Percentiles rank a stretch among this genome's conserved stretches.
phyloP scores from a whole-genome alignment of 2,329 filamentous ascomycete genomes.

The Calonectria pauciramosa region DNA sequence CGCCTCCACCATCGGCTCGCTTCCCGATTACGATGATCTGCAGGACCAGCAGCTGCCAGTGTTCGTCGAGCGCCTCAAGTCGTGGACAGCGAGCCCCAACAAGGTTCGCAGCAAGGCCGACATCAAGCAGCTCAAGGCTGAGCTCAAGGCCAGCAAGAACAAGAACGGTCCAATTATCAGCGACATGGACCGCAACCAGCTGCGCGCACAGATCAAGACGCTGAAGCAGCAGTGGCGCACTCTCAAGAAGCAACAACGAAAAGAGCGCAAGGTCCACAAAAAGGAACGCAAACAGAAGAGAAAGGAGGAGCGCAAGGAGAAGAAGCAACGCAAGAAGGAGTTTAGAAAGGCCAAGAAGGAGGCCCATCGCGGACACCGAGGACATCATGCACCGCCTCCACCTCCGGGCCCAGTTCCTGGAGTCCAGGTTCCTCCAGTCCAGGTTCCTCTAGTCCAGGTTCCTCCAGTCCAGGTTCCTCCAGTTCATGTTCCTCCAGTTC shows the following conservation, averaged over 20 bases:
- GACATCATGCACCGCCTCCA: slow-evolving; percentile 4
- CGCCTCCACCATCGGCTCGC: slow-evolving; percentile 62
- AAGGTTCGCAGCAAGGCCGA: slow-evolving; percentile 62
- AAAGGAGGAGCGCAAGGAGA: slow-evolving; percentile 51
- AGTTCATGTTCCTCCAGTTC: slow-evolving; percentile 1
- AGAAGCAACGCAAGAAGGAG: slow-evolving; percentile 48
- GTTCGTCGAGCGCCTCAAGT: slow-evolving; percentile 58
- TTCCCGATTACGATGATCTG: slow-evolving; percentile 67
- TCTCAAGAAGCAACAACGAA: slow-evolving; percentile 49
- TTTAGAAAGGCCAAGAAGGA: slow-evolving; percentile 48
- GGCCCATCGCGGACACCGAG: slow-evolving; percentile 40
- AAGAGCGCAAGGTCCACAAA: slow-evolving; percentile 48
- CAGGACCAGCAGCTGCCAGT: slow-evolving; percentile 62
- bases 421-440: slow-evolving; percentile 19
- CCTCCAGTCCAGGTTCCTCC: slow-evolving; percentile 21
- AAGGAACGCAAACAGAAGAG: slow-evolving; percentile 46
- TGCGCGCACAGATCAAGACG: slow-evolving; percentile 60
- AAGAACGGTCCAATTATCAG: neutral
- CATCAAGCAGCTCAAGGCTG: slow-evolving; percentile 56
- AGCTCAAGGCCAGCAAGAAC: slow-evolving; percentile 58
- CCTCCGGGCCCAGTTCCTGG: slow-evolving; percentile 8
- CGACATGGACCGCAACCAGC: slow-evolving; percentile 46
- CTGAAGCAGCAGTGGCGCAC: slow-evolving; percentile 59
- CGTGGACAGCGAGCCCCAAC: slow-evolving; percentile 65
- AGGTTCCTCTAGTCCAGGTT: no score